phyloP scores from a whole-genome alignment of 2,329 filamentous ascomycete genomes.

The Lecanicillium sp. region DNA sequence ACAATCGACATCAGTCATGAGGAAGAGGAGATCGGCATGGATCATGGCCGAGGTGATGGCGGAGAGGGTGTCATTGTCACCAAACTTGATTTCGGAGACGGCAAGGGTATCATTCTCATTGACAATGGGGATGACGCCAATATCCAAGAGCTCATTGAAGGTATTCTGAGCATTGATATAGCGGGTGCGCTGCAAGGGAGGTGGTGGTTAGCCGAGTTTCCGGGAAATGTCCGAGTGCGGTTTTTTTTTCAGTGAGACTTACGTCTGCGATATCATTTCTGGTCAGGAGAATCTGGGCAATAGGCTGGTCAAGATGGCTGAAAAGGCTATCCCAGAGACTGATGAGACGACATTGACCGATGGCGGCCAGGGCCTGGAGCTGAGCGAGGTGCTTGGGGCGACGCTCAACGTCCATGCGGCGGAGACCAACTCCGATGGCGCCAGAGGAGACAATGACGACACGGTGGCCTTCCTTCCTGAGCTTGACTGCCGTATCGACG shows the following conservation, averaged over 20 bases:
- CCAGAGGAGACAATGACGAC: conserved; percentile 97
- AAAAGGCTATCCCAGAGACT: conserved; percentile 94
- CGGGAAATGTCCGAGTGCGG: conserved; percentile 2
- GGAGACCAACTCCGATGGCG: conserved; percentile 87
- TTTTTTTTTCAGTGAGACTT: too few relatives aligned
- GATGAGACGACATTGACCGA: conserved; percentile 92
- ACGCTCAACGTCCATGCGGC: conserved; percentile 80
- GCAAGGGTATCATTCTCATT: conserved; percentile 98
- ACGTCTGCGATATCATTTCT: conserved; percentile 94
- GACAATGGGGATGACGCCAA: conserved; percentile 96
- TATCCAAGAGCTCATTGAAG: conserved; percentile 78
- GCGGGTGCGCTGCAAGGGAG: conserved; percentile 61
- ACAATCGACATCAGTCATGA: conserved; percentile 99
- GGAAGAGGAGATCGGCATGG: conserved; percentile 89
- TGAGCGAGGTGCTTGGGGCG: conserved; percentile 85
- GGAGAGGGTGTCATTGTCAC: conserved; percentile 95
- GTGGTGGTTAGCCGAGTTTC: conserved; percentile 3
- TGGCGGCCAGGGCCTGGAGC: conserved; percentile 88
- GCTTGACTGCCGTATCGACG: conserved; percentile 83
- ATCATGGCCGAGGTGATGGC: conserved; percentile 97
- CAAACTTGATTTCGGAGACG: conserved; percentile 98
- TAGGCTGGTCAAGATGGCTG: conserved; percentile 75
- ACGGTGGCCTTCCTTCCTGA: conserved; percentile 84
- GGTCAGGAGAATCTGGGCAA: conserved; percentile 91
- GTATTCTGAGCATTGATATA: conserved; percentile 97